These are phyloP conservation scores for Phytophthora crassamura DNA, from an alignment of 352 stramenopile species.

Conservation along the genomic window DNA sequence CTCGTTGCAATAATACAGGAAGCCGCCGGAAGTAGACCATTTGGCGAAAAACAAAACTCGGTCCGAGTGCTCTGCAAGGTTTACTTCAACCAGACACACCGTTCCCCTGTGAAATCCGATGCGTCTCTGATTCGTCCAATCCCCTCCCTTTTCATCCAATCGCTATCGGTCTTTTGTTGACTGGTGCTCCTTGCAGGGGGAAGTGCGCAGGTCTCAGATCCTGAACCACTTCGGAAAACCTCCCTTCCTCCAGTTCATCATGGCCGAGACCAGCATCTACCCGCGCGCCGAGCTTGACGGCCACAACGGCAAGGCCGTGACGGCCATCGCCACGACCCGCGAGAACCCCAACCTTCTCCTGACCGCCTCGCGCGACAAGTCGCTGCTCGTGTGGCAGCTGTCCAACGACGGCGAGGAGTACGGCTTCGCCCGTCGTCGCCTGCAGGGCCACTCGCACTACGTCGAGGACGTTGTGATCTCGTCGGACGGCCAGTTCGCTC, in stretches of 20 bases:
- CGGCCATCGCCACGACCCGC: constrained; percentile 96
- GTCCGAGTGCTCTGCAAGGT: too few species aligned
- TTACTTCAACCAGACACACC: too few species aligned
- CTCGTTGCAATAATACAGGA: too few species aligned
- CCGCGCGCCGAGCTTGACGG: constrained; percentile 88
- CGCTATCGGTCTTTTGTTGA: not conserved
- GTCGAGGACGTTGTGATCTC: constrained; percentile 99
- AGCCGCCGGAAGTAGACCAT: too few species aligned
- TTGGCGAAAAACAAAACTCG: too few species aligned
- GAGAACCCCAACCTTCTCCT: constrained; percentile 99
- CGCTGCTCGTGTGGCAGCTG: constrained; percentile 88
- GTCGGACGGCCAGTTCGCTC: constrained; percentile 98
- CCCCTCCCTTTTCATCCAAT: constrained; percentile 4
- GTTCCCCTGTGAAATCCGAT: too few species aligned
- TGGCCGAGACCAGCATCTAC: constrained; percentile 88
- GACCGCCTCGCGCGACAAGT: constrained; percentile 98
- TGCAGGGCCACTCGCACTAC: constrained; percentile 99
- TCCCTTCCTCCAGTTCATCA: constrained; percentile 34
- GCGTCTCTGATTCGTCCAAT: too few species aligned
- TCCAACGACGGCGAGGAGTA: constrained; percentile 98
- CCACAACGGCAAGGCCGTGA: constrained; percentile 92
- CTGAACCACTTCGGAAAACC: constrained; percentile 39
- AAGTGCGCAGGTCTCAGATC: not conserved
- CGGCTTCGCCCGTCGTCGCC: constrained; percentile 96
- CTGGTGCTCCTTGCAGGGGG: not conserved